Evolutionary conservation across 2,329 filamentous ascomycete species (phyloP).

Genomic region (Pyrenophora teres): DNA sequence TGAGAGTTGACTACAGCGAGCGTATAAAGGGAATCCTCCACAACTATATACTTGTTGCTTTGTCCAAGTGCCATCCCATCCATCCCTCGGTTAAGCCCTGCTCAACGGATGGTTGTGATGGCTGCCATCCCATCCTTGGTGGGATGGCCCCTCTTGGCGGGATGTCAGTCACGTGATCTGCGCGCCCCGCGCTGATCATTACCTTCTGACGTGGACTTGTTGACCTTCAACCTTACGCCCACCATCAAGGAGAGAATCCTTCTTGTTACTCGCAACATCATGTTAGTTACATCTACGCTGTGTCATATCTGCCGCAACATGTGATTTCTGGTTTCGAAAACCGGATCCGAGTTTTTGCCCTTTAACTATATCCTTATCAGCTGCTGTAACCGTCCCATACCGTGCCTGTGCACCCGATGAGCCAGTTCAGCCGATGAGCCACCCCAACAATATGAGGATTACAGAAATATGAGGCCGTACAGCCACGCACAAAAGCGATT

Average conservation of each 20-base stretch:
- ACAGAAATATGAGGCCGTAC: too few relatives aligned
- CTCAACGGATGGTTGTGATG: not conserved
- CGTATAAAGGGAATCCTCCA: not conserved
- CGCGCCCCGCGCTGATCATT: not conserved
- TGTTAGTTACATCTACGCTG: too few relatives aligned
- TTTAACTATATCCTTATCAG: too few relatives aligned
- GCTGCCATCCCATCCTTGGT: not conserved
- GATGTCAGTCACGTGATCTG: not conserved
- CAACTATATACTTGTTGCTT: too few relatives aligned
- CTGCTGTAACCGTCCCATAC: too few relatives aligned
- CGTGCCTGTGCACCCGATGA: too few relatives aligned
- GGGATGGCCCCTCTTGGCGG: not conserved
- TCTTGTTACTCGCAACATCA: too few relatives aligned
- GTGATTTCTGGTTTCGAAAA: too few relatives aligned
- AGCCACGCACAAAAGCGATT: not conserved
- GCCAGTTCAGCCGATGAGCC: too few relatives aligned
- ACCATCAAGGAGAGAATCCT: not conserved
- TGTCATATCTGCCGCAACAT: too few relatives aligned
- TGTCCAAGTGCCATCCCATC: not conserved
- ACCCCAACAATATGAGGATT: too few relatives aligned
- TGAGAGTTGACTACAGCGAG: not conserved
- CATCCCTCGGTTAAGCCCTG: not conserved
- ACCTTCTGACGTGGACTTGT: not conserved
- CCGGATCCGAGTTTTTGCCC: too few relatives aligned
- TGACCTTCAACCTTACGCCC: not conserved